A percentile compares a stretch with the other conserved stretches of the same genome.
Evolutionary conservation across 2,329 filamentous ascomycete genomes (phyloP).

Genomic region (Diplodia mutila): DNA sequence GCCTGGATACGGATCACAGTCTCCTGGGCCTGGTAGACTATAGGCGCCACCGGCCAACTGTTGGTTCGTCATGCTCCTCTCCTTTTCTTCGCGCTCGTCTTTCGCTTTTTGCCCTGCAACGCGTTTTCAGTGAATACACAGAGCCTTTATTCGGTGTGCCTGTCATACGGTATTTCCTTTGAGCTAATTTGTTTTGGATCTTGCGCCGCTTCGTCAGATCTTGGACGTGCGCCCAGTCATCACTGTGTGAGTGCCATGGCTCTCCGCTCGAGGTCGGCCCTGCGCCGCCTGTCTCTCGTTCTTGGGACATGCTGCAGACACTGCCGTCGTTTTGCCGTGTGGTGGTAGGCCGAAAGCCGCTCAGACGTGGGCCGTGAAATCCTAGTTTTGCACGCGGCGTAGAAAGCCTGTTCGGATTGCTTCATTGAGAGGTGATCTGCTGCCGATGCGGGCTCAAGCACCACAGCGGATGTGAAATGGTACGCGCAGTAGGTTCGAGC

Average conservation of each 20-base stretch:
- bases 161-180: slow-evolving; percentile 73
- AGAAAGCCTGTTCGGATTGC: neutral
- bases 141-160: neutral
- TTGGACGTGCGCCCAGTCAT: slow-evolving; percentile 66
- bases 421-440: slow-evolving; percentile 1
- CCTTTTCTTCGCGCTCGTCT: slow-evolving; percentile 67
- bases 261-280: neutral
- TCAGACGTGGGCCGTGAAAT: neutral
- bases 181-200: slow-evolving; percentile 76
- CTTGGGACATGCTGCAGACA: slow-evolving; percentile 4
- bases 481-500: neutral
- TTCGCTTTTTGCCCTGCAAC: slow-evolving; percentile 68
- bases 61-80: slow-evolving; percentile 66
- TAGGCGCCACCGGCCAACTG: slow-evolving; percentile 68
- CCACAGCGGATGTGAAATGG: neutral
- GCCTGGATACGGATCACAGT: slow-evolving; percentile 52
- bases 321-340: neutral
- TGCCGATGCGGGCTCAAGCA: neutral
- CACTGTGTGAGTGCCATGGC: slow-evolving; percentile 2
- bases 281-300: neutral
- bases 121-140: neutral
- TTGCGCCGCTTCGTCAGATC: slow-evolving; percentile 73
- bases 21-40: slow-evolving; percentile 60
- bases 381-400: slow-evolving; percentile 3
- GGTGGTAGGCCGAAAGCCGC: neutral